Conservation (phyloP, 306 rosid genomes). For the Cucurbita pepo region DNA sequence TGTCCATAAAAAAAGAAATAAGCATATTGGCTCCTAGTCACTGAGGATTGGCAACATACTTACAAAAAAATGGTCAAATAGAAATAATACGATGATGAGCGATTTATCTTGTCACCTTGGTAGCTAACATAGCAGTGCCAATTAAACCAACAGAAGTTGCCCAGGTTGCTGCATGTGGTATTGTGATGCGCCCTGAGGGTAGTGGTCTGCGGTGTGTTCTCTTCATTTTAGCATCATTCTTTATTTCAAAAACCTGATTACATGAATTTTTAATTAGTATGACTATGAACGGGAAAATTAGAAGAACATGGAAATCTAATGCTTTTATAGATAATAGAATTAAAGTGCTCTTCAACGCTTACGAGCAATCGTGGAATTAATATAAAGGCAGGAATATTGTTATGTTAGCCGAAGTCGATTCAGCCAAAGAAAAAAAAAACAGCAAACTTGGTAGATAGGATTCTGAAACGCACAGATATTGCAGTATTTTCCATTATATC, state of each 20-base stretch:
- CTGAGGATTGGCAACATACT: background rate
- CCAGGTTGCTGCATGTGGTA: conserved; percentile 62
- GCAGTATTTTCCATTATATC: too few relatives aligned
- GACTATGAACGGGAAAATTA: background rate
- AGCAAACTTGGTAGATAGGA: background rate
- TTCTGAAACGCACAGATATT: too few relatives aligned
- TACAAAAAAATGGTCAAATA: background rate
- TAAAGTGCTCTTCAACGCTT: background rate
- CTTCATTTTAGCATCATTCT: conserved; percentile 82
- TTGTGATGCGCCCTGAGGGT: conserved; percentile 79
- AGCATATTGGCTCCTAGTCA: conserved; percentile 22
- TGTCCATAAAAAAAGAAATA: conserved; percentile 42
- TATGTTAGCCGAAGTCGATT: background rate
- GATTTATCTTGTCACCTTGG: conserved; percentile 43
- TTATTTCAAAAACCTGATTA: conserved; percentile 57
- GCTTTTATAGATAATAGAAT: background rate
- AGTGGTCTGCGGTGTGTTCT: conserved; percentile 71
- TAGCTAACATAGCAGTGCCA: conserved; percentile 66
- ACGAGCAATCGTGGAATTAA: background rate
- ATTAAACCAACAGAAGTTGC: conserved; percentile 62
- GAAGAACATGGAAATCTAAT: background rate
- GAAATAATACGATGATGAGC: conserved; percentile 3
- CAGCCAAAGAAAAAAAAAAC: background rate
- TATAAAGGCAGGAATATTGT: background rate
- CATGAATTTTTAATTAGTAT: background rate